A percentile compares a stretch with the other conserved stretches of the same genome.
phyloP scores from a whole-genome alignment of 768 basidiomycete genomes.

The Pisolithus orientalis region DNA sequence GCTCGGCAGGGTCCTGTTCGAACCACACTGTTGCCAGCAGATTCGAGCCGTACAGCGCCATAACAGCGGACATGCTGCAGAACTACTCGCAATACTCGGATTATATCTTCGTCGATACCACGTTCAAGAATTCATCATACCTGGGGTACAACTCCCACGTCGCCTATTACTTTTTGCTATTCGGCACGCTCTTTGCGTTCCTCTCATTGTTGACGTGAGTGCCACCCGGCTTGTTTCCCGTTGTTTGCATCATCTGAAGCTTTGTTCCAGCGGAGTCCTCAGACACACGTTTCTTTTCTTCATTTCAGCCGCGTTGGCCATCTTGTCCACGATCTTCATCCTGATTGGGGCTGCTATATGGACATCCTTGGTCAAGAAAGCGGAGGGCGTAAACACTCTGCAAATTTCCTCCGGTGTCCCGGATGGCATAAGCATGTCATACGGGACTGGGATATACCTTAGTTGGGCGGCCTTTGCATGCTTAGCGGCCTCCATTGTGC shows the following conservation, averaged over 20 bases:
- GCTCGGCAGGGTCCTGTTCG: slow-evolving; percentile 55
- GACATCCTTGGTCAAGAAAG: slow-evolving; percentile 68
- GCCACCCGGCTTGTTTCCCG: slow-evolving; percentile 3
- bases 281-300: slow-evolving; percentile 64
- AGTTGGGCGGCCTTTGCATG: slow-evolving; percentile 72
- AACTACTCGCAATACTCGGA: slow-evolving; percentile 56
- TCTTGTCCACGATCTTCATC: slow-evolving; percentile 54
- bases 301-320: slow-evolving; percentile 55
- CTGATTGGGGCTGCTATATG: slow-evolving; percentile 70
- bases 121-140: slow-evolving; percentile 56
- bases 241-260: slow-evolving; percentile 1
- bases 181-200: slow-evolving; percentile 63
- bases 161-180: slow-evolving; percentile 69
- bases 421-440: slow-evolving; percentile 58
- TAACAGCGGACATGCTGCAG: slow-evolving; percentile 59
- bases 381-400: slow-evolving; percentile 50
- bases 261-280: slow-evolving; percentile 49
- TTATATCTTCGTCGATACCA: slow-evolving; percentile 44
- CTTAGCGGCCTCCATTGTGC: slow-evolving; percentile 57
- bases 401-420: slow-evolving; percentile 35
- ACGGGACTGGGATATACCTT: slow-evolving; percentile 57
- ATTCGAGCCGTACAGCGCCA: slow-evolving; percentile 59
- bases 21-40: slow-evolving; percentile 51
- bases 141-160: slow-evolving; percentile 58
- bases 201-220: slow-evolving; percentile 64